Evolutionary conservation across 768 basidiomycete species (phyloP).

Genomic region (Serendipita vermifera): DNA sequence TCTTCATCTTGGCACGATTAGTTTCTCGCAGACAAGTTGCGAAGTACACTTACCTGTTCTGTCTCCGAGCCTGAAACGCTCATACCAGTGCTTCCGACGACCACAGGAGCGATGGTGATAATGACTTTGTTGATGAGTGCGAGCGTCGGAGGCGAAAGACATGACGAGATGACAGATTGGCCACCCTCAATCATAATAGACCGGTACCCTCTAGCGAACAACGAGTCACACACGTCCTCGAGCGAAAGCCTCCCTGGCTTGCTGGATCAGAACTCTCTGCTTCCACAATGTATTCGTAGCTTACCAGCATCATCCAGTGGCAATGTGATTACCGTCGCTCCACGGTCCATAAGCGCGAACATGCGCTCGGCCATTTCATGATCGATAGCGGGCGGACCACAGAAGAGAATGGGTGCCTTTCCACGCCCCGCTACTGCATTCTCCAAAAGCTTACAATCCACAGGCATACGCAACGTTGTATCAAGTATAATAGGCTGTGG

Average conservation of each 20-base stretch:
- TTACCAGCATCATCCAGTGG: slow-evolving; percentile 27
- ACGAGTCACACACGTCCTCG: slow-evolving; percentile 34
- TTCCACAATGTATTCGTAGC: slow-evolving; percentile 9
- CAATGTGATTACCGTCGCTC: slow-evolving; percentile 51
- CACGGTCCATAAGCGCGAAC: slow-evolving; percentile 42
- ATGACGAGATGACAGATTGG: slow-evolving; percentile 63
- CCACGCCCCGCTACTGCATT: slow-evolving; percentile 51
- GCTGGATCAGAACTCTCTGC: slow-evolving; percentile 9
- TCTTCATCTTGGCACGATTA: neutral
- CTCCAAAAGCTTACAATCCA: slow-evolving; percentile 52
- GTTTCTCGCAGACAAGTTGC: neutral
- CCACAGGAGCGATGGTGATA: slow-evolving; percentile 66
- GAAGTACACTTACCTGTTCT: neutral
- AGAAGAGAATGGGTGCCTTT: slow-evolving; percentile 62
- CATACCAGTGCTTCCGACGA: neutral
- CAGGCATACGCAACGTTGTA: slow-evolving; percentile 48
- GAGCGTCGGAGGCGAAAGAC: slow-evolving; percentile 32
- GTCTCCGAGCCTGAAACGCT: neutral
- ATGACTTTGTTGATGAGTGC: slow-evolving; percentile 53
- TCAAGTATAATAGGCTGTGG: slow-evolving; percentile 84
- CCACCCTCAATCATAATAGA: slow-evolving; percentile 97
- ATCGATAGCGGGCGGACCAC: slow-evolving; percentile 23
- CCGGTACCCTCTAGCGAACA: slow-evolving; percentile 44
- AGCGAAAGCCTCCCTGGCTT: slow-evolving; percentile 32
- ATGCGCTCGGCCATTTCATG: slow-evolving; percentile 26